Evolutionary conservation across 1,139 yeast genomes (phyloP).

Genomic region (Sugiyamaella pinicola): DNA sequence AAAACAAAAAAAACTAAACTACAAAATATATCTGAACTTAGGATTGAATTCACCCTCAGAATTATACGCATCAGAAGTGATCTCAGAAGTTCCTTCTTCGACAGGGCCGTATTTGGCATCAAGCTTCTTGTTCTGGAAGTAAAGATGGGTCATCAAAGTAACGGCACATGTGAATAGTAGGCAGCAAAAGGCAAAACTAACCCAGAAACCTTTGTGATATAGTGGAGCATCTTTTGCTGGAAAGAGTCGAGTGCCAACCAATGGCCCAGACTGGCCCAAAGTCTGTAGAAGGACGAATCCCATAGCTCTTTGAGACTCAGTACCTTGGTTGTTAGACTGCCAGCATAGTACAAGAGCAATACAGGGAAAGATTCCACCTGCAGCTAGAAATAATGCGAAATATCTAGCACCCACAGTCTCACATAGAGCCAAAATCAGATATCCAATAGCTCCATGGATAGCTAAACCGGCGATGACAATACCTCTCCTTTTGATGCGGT

Average conservation of each 20-base stretch:
- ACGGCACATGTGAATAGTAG: slow-evolving; percentile 31
- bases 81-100: slow-evolving; percentile 20
- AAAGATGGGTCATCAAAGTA: slow-evolving; percentile 29
- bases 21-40: slow-evolving; percentile 29
- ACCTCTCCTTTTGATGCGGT: slow-evolving; percentile 35
- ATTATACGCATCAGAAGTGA: slow-evolving; percentile 24
- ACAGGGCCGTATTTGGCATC: slow-evolving; percentile 35
- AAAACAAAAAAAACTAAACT: slow-evolving; percentile 5
- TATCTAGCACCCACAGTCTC: slow-evolving; percentile 35
- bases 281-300: slow-evolving; percentile 39
- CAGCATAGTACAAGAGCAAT: slow-evolving; percentile 38
- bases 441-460: slow-evolving; percentile 38
- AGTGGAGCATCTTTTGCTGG: slow-evolving; percentile 39
- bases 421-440: slow-evolving; percentile 36
- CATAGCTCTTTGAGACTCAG: slow-evolving; percentile 38
- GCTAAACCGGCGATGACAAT: slow-evolving; percentile 33
- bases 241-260: slow-evolving; percentile 40
- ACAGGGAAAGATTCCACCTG: slow-evolving; percentile 40
- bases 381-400: slow-evolving; percentile 40
- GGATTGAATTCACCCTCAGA: slow-evolving; percentile 30
- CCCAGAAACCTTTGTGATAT: slow-evolving; percentile 38
- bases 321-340: slow-evolving; percentile 41
- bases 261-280: slow-evolving; percentile 42
- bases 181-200: slow-evolving; percentile 33
- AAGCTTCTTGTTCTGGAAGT: slow-evolving; percentile 30